phyloP scores from a whole-genome alignment of 306 rosid species.

The Pyrus bretschneideri region DNA sequence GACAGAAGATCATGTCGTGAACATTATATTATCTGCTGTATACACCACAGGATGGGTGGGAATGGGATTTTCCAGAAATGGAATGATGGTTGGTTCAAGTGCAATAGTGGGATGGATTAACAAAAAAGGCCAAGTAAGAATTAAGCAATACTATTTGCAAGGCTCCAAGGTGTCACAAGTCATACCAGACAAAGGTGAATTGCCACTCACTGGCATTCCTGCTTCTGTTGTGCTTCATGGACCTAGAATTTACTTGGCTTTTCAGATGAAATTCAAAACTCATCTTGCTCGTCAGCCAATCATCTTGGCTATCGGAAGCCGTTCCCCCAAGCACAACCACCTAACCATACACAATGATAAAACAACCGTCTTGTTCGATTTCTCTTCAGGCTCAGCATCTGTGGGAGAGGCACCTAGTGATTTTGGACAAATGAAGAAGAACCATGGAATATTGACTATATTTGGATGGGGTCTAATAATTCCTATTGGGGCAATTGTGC shows the following conservation, averaged over 20 bases:
- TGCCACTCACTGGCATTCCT: conserved; percentile 81
- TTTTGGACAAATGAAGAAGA: conserved; percentile 59
- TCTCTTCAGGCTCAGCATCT: conserved; percentile 59
- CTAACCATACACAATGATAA: conserved; percentile 57
- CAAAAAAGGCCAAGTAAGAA: conserved; percentile 74
- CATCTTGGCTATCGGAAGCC: conserved; percentile 64
- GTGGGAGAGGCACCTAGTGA: conserved; percentile 23
- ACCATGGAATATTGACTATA: conserved; percentile 78
- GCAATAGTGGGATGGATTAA: conserved; percentile 92
- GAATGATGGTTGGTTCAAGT: conserved; percentile 93
- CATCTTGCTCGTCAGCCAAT: conserved; percentile 64
- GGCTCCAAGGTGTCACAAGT: conserved; percentile 64
- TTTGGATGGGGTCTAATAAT: conserved; percentile 90
- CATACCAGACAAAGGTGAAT: conserved; percentile 73
- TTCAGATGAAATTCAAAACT: conserved; percentile 59
- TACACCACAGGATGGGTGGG: conserved; percentile 98
- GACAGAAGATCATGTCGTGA: conserved; percentile 51
- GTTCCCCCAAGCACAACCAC: conserved; percentile 53
- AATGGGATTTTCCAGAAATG: conserved; percentile 80
- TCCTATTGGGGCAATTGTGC: conserved; percentile 82
- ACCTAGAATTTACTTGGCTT: conserved; percentile 78
- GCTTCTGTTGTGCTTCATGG: conserved; percentile 80
- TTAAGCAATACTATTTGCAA: conserved; percentile 75
- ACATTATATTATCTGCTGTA: conserved; percentile 71
- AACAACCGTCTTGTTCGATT: conserved; percentile 59